phyloP scores from a whole-genome alignment of 2,329 filamentous ascomycete species.

The Fusarium dlaminii region DNA sequence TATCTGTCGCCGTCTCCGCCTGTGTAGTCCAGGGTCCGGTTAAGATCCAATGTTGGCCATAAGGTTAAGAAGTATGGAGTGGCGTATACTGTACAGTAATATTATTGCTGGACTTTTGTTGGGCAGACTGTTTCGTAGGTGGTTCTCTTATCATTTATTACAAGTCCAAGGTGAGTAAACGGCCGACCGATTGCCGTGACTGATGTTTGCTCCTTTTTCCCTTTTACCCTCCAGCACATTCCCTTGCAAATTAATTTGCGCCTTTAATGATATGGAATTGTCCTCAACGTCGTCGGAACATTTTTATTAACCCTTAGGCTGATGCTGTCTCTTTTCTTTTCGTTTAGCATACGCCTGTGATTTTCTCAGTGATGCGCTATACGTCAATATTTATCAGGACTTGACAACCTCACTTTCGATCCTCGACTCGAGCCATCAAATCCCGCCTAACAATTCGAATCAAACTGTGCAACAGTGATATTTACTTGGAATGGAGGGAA shows the following conservation, averaged over 20 bases:
- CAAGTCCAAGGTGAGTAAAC: conserved; percentile 9
- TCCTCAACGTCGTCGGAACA: neutral
- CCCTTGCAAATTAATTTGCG: conserved; percentile 9
- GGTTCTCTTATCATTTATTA: conserved; percentile 34
- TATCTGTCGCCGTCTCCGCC: conserved; percentile 16
- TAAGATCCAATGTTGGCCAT: conserved; percentile 24
- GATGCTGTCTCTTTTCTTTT: neutral
- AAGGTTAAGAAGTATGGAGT: conserved; percentile 29
- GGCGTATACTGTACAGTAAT: conserved; percentile 16
- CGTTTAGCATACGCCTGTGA: neutral
- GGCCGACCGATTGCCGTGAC: conserved; percentile 23
- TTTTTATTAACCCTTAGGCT: neutral
- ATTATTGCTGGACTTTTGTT: conserved; percentile 24
- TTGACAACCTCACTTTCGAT: conserved; percentile 6
- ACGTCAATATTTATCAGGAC: conserved; percentile 1
- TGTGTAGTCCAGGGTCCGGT: conserved; percentile 24
- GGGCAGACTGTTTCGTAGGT: conserved; percentile 20
- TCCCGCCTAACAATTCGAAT: neutral
- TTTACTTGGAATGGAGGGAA: conserved; percentile 42
- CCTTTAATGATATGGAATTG: conserved; percentile 20
- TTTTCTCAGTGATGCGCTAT: conserved; percentile 20
- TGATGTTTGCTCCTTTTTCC: conserved; percentile 6
- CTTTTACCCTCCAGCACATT: conserved; percentile 5
- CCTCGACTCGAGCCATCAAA: conserved; percentile 6
- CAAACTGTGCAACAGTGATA: conserved; percentile 15